A percentile compares a stretch with the other conserved stretches of the same genome.
Conservation (phyloP, 202 grass and related monocot genomes). For the Eragrostis tef region DNA sequence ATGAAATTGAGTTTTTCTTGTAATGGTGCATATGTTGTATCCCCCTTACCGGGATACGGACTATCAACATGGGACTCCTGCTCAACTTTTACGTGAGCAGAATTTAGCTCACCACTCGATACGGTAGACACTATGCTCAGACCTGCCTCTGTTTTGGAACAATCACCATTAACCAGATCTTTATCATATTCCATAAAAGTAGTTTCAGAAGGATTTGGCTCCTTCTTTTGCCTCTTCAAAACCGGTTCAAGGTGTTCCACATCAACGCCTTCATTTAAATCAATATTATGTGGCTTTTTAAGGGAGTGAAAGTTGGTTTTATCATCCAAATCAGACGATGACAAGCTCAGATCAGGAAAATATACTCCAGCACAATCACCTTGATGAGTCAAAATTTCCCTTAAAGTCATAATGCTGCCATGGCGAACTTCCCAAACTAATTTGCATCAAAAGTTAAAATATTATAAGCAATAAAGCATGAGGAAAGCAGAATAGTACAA, state of each 20-base stretch:
- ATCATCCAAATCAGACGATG: conserved; percentile 65
- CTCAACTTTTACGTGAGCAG: conserved; percentile 63
- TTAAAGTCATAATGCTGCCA: conserved; percentile 93
- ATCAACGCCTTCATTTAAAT: conserved; percentile 74
- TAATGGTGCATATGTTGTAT: conserved; percentile 43
- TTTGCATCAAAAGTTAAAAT: conserved; percentile 46
- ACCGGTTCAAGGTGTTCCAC: conserved; percentile 62
- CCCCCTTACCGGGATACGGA: conserved; percentile 42
- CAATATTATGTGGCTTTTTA: conserved; percentile 67
- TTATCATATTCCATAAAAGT: conserved; percentile 48
- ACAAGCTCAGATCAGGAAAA: conserved; percentile 65
- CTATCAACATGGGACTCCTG: conserved; percentile 50
- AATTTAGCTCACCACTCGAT: conserved; percentile 48
- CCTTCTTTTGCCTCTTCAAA: conserved; percentile 69
- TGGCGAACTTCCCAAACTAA: conserved; percentile 99
- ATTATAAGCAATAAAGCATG: conserved; percentile 32
- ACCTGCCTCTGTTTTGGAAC: conserved; percentile 53
- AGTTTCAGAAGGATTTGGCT: conserved; percentile 40
- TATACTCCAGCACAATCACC: conserved; percentile 93
- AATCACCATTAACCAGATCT: conserved; percentile 45
- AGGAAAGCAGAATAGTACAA: not conserved
- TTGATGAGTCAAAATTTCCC: conserved; percentile 98
- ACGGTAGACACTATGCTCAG: conserved; percentile 36
- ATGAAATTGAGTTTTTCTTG: conserved; percentile 39
- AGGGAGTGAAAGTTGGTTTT: conserved; percentile 53